phyloP scores from a whole-genome alignment of 2,329 filamentous ascomycete genomes.

The Phialocephala subalpina region DNA sequence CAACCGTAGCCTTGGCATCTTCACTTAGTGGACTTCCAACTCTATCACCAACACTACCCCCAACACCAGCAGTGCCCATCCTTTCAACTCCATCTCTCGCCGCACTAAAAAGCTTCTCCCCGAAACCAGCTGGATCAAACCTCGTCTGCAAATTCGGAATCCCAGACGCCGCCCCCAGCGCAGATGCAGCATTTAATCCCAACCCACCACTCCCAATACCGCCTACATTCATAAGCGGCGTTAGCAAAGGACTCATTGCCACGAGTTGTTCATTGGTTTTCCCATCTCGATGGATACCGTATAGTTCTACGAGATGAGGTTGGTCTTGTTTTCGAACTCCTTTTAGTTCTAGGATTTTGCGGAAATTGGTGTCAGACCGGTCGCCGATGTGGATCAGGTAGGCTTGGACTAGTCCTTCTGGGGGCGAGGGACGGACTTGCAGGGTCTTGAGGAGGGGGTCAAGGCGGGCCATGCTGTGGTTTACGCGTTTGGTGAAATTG shows the following conservation, averaged over 20 bases:
- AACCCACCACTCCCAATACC: slow-evolving; percentile 53
- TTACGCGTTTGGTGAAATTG: slow-evolving; percentile 86
- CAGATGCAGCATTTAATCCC: slow-evolving; percentile 54
- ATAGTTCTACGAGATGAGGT: slow-evolving; percentile 83
- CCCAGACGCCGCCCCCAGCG: slow-evolving; percentile 46
- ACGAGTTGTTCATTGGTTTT: slow-evolving; percentile 73
- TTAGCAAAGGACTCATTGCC: slow-evolving; percentile 74
- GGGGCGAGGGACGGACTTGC: slow-evolving; percentile 89
- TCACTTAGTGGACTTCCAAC: slow-evolving; percentile 44
- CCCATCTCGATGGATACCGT: slow-evolving; percentile 80
- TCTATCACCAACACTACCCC: slow-evolving; percentile 30
- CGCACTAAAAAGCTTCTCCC: slow-evolving; percentile 87
- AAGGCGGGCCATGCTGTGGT: slow-evolving; percentile 82
- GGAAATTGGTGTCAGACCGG: slow-evolving; percentile 92
- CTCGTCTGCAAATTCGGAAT: slow-evolving; percentile 55
- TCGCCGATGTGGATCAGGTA: slow-evolving; percentile 98
- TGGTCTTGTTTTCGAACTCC: slow-evolving; percentile 89
- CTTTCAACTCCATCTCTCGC: slow-evolving; percentile 84
- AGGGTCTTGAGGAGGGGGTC: slow-evolving; percentile 95
- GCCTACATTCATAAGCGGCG: slow-evolving; percentile 65
- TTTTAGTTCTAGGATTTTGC: slow-evolving; percentile 94
- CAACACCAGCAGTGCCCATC: slow-evolving; percentile 58
- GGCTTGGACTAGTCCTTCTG: slow-evolving; percentile 93
- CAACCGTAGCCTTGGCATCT: slow-evolving; percentile 74
- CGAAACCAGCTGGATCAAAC: slow-evolving; percentile 84